Evolutionary conservation across 2,329 filamentous ascomycete species (phyloP).

Genomic region (Colletotrichum euphorbiae): DNA sequence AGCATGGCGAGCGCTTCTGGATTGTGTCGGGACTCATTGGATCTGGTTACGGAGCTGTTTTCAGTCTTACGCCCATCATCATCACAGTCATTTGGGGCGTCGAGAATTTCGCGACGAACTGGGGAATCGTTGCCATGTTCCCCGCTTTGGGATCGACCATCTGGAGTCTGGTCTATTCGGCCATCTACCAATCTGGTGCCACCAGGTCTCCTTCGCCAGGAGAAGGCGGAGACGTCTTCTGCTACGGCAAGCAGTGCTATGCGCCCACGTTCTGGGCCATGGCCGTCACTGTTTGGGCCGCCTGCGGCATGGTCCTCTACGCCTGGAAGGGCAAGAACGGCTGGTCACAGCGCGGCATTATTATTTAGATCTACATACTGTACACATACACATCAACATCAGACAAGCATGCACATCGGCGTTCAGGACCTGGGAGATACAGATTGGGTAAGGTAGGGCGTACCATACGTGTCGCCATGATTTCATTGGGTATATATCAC

Average conservation of each 20-base stretch:
- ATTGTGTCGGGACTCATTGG: slow-evolving; percentile 86
- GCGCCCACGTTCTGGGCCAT: slow-evolving; percentile 87
- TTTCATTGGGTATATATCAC: slow-evolving; percentile 38
- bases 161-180: slow-evolving; percentile 91
- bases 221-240: slow-evolving; percentile 68
- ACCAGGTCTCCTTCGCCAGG: slow-evolving; percentile 51
- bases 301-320: slow-evolving; percentile 76
- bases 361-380: slow-evolving; percentile 57
- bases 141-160: slow-evolving; percentile 89
- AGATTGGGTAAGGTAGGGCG: slow-evolving; percentile 15
- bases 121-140: slow-evolving; percentile 93
- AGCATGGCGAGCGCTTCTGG: slow-evolving; percentile 84
- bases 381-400: neutral
- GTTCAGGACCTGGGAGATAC: slow-evolving; percentile 9
- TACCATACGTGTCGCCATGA: slow-evolving; percentile 19
- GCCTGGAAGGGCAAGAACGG: slow-evolving; percentile 84
- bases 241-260: slow-evolving; percentile 87
- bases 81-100: slow-evolving; percentile 98
- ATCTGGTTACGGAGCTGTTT: slow-evolving; percentile 91
- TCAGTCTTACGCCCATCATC: slow-evolving; percentile 89
- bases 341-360: slow-evolving; percentile 82
- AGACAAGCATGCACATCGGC: slow-evolving; percentile 26
- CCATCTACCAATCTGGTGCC: slow-evolving; percentile 78
- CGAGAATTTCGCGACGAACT: slow-evolving; percentile 98
- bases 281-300: slow-evolving; percentile 81